These are phyloP conservation scores for Rhizopus delemar DNA, from an alignment of 371 early-diverging fungal species.

Conservation along the genomic window DNA sequence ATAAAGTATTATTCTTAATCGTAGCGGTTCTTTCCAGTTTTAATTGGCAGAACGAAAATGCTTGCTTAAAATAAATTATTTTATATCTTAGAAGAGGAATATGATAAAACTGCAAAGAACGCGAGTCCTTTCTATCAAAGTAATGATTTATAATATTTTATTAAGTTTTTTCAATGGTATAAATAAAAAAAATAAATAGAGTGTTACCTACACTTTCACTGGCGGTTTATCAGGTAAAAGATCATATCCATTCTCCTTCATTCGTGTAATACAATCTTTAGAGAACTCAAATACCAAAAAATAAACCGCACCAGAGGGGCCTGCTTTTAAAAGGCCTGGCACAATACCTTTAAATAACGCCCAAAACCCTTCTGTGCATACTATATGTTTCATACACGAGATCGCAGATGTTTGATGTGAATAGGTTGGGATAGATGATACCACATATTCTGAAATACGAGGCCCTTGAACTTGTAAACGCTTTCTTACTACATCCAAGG, in stretches of 20 bases:
- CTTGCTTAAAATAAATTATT: too few relatives aligned
- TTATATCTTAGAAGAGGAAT: too few relatives aligned
- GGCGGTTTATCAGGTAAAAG: constrained; percentile 8
- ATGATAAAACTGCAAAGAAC: too few relatives aligned
- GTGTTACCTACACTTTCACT: too few relatives aligned
- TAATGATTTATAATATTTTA: too few relatives aligned
- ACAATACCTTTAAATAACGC: constrained; percentile 83
- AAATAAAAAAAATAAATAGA: too few relatives aligned
- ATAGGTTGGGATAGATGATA: constrained; percentile 57
- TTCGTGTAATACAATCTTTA: constrained; percentile 33
- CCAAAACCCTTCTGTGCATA: constrained; percentile 67
- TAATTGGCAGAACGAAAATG: too few relatives aligned
- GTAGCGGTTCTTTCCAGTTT: too few relatives aligned
- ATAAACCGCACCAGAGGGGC: constrained; percentile 77
- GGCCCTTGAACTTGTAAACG: constrained; percentile 79
- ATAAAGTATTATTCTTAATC: too few relatives aligned
- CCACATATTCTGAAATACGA: constrained; percentile 45
- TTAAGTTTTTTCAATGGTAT: too few relatives aligned
- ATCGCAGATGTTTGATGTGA: constrained; percentile 43
- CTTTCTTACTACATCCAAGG: constrained; percentile 82
- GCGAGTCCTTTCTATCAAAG: too few relatives aligned
- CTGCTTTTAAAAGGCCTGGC: constrained; percentile 83
- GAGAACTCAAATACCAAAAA: constrained; percentile 72
- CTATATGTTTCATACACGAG: constrained; percentile 60
- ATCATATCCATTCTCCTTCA: constrained; percentile 23